Conservation (phyloP, 257 asterid genomes). For the Solanum habrochaites region DNA sequence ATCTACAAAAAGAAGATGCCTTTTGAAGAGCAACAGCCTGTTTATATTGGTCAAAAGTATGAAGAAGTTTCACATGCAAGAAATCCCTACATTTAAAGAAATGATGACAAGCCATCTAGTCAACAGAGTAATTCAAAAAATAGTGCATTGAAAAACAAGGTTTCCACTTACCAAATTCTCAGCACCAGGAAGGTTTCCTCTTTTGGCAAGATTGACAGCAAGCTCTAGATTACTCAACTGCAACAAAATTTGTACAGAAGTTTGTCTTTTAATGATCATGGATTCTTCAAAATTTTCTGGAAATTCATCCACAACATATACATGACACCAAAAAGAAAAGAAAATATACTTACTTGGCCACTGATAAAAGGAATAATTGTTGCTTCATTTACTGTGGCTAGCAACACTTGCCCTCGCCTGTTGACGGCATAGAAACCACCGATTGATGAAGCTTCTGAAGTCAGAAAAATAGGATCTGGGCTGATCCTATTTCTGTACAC, state of each 20-base stretch:
- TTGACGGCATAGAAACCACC: constrained; percentile 98
- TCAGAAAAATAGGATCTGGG: constrained; percentile 94
- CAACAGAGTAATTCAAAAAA: neutral
- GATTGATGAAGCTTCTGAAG: constrained; percentile 84
- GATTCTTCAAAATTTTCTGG: neutral
- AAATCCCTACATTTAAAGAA: neutral
- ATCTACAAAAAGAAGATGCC: neutral
- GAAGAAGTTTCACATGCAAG: neutral
- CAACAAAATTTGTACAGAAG: neutral
- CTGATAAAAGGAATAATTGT: constrained; percentile 91
- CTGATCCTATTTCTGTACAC: constrained; percentile 97
- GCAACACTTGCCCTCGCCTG: constrained; percentile 95
- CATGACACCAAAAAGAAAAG: neutral
- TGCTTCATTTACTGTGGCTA: constrained; percentile 92
- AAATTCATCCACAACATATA: neutral
- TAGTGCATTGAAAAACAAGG: neutral
- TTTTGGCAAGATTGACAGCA: constrained; percentile 96
- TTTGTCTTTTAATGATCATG: neutral
- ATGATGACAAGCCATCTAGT: neutral
- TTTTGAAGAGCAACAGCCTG: neutral
- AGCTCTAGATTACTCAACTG: constrained; percentile 98
- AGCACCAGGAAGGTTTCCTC: constrained; percentile 99
- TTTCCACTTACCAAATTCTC: constrained; percentile 77
- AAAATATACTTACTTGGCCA: constrained; percentile 61
- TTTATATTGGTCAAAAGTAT: neutral